These are phyloP conservation scores for Exsudoporus frostii DNA, from an alignment of 768 basidiomycete genomes.

Conservation along the genomic window DNA sequence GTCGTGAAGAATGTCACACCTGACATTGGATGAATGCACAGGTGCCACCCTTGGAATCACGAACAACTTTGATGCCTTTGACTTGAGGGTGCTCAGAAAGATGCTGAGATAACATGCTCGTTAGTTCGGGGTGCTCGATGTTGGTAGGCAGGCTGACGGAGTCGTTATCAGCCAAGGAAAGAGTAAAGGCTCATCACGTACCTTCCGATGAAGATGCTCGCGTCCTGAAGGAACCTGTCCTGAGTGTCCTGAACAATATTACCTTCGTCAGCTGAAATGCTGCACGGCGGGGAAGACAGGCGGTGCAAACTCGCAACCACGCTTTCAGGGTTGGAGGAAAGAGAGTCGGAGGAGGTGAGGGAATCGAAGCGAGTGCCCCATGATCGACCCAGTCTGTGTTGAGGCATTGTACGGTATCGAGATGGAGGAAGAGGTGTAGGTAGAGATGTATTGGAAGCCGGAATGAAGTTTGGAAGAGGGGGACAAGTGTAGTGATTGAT, in stretches of 20 bases:
- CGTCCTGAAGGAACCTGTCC: conserved; percentile 62
- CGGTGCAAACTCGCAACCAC: conserved; percentile 3
- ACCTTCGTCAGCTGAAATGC: conserved; percentile 19
- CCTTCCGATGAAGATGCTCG: conserved; percentile 87
- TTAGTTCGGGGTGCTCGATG: conserved; percentile 62
- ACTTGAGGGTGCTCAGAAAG: conserved; percentile 63
- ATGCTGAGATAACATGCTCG: conserved; percentile 58
- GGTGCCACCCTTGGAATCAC: conserved; percentile 71
- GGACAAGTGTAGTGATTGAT: conserved; percentile 13
- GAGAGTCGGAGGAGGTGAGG: conserved; percentile 49
- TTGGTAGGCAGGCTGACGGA: conserved; percentile 60
- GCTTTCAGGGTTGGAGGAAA: conserved; percentile 36
- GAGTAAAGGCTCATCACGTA: conserved; percentile 25
- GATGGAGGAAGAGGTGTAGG: conserved; percentile 3
- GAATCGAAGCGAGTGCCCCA: conserved; percentile 78
- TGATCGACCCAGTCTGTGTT: conserved; percentile 43
- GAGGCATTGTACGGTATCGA: conserved; percentile 40
- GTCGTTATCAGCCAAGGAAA: conserved; percentile 8
- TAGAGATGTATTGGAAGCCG: conserved; percentile 18
- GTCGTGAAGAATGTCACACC: conserved; percentile 39
- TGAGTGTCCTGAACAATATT: conserved; percentile 35
- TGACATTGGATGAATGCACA: conserved; percentile 88
- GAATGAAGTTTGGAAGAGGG: conserved; percentile 4
- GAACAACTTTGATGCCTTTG: conserved; percentile 67
- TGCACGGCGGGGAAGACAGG: conserved; percentile 14